phyloP scores from a whole-genome alignment of 257 asterid genomes.

The Nicotiana noctiflora region DNA sequence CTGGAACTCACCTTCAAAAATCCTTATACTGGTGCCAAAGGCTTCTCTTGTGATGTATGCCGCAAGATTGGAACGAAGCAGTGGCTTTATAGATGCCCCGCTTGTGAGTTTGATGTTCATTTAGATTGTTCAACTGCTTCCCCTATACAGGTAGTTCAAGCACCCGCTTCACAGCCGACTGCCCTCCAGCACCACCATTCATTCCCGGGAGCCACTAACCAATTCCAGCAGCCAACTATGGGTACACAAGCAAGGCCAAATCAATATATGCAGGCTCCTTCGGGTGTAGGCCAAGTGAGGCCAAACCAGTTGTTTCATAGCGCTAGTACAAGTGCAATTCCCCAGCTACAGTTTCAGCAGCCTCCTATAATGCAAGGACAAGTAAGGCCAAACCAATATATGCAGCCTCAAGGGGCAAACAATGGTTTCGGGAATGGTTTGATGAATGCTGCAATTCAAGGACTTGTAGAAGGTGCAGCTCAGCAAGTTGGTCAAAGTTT shows the following conservation, averaged over 20 bases:
- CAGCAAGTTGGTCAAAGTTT: conserved; percentile 37
- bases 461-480: conserved; percentile 37
- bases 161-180: background rate
- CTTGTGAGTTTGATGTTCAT: conserved; percentile 52
- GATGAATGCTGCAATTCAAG: conserved; percentile 7
- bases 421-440: background rate
- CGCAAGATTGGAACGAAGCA: conserved; percentile 33
- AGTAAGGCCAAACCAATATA: conserved; percentile 17
- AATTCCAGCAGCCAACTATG: conserved; percentile 11
- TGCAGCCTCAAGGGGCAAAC: background rate
- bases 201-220: conserved; percentile 15
- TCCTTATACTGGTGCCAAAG: conserved; percentile 32
- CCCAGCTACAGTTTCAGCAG: background rate
- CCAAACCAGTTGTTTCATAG: conserved; percentile 6
- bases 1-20: conserved; percentile 41
- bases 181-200: conserved; percentile 20
- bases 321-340: conserved; percentile 5
- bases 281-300: background rate
- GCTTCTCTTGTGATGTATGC: conserved; percentile 58
- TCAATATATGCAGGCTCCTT: background rate
- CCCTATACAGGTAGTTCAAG: background rate
- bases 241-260: background rate
- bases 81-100: conserved; percentile 57
- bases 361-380: background rate
- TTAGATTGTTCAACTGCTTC: conserved; percentile 30